phyloP scores from a whole-genome alignment of 2,329 filamentous ascomycete species.

The Lojkania enalia region DNA sequence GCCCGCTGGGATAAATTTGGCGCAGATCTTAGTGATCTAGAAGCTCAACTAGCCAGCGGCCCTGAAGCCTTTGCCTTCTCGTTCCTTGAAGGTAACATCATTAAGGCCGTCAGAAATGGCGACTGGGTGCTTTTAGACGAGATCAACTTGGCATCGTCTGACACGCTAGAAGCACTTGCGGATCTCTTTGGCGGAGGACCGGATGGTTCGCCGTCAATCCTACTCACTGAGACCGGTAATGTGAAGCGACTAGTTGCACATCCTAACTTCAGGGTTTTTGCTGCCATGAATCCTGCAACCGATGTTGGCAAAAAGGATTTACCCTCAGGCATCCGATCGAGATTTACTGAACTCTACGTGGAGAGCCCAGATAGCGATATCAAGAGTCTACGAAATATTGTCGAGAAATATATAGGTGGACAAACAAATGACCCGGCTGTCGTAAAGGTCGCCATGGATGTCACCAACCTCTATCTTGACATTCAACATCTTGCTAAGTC shows the following conservation, averaged over 20 bases:
- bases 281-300: slow-evolving; percentile 98
- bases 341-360: slow-evolving; percentile 96
- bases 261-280: slow-evolving; percentile 92
- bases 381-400: slow-evolving; percentile 84
- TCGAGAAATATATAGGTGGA: slow-evolving; percentile 81
- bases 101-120: slow-evolving; percentile 92
- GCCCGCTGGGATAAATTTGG: slow-evolving; percentile 82
- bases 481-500: slow-evolving; percentile 80
- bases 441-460: slow-evolving; percentile 72
- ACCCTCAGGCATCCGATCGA: slow-evolving; percentile 81
- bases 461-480: slow-evolving; percentile 84
- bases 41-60: slow-evolving; percentile 74
- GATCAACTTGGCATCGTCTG: slow-evolving; percentile 92
- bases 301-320: slow-evolving; percentile 96
- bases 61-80: slow-evolving; percentile 85
- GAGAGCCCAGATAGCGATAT: slow-evolving; percentile 84
- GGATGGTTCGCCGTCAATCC: slow-evolving; percentile 73
- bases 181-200: slow-evolving; percentile 79
- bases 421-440: slow-evolving; percentile 67
- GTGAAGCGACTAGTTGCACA: slow-evolving; percentile 89
- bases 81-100: slow-evolving; percentile 93
- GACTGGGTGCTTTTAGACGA: slow-evolving; percentile 98
- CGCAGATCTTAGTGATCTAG: slow-evolving; percentile 73
- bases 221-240: slow-evolving; percentile 91
- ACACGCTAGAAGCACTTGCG: slow-evolving; percentile 91